Conservation (phyloP, 208 protist species). For the Lotmaria passim region DNA sequence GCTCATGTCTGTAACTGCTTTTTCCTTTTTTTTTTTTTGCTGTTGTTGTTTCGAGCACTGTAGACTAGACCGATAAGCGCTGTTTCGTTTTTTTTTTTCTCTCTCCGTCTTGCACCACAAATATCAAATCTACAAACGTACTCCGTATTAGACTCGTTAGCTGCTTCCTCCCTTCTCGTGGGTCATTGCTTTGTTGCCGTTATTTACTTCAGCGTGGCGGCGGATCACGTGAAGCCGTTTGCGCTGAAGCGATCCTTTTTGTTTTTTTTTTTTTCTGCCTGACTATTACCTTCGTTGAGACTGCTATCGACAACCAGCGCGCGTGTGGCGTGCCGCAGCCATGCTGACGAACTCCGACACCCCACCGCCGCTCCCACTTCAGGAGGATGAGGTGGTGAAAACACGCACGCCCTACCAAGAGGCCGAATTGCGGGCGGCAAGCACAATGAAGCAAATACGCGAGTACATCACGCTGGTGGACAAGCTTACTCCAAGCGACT, state of each 20-base stretch:
- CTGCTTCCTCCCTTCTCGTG: no score
- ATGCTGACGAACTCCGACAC: slow-evolving; percentile 13
- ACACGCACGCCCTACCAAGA: slow-evolving; percentile 34
- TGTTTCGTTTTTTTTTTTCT: no score
- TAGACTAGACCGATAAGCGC: no score
- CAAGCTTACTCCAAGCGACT: slow-evolving; percentile 14
- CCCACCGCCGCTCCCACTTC: slow-evolving; percentile 43
- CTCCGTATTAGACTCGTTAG: no score
- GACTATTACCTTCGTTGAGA: neutral
- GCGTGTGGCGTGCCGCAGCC: neutral
- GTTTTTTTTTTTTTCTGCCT: slow-evolving; percentile 1
- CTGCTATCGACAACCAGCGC: neutral
- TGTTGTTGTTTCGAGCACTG: no score
- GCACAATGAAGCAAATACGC: slow-evolving; percentile 45
- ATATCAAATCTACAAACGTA: no score
- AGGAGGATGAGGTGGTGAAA: slow-evolving; percentile 26
- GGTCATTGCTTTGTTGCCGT: no score
- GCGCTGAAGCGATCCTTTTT: no score
- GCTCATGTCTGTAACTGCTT: neutral
- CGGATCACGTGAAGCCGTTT: no score
- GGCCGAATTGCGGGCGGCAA: slow-evolving; percentile 39
- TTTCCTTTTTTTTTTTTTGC: neutral
- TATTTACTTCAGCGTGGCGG: no score
- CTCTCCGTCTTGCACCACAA: no score
- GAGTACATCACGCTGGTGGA: slow-evolving; percentile 56